These are phyloP conservation scores for Coniochaeta ligniaria DNA, from an alignment of 2,329 filamentous ascomycete species.

Conservation along the genomic window DNA sequence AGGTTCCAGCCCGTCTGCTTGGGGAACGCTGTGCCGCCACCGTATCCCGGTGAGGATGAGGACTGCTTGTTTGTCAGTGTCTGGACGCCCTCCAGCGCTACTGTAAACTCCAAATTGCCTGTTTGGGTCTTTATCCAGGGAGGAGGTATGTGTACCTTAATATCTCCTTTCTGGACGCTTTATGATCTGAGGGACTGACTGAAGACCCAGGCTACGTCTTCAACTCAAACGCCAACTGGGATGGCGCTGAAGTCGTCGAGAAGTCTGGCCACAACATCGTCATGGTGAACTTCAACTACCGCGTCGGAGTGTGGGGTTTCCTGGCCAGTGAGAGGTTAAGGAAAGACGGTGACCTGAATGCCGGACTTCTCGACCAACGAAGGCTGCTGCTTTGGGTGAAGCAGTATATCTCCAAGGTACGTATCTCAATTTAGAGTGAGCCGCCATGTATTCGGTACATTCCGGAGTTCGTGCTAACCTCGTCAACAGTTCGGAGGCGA, in stretches of 20 bases:
- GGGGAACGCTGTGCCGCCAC: slow-evolving; percentile 24
- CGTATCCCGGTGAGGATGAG: slow-evolving; percentile 18
- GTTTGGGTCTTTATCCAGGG: slow-evolving; percentile 48
- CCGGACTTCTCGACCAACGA: slow-evolving; percentile 56
- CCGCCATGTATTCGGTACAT: no score
- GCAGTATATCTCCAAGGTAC: slow-evolving; percentile 44
- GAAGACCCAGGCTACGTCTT: slow-evolving; percentile 29
- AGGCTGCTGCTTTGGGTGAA: slow-evolving; percentile 55
- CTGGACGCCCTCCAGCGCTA: slow-evolving; percentile 32
- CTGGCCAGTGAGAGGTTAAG: slow-evolving; percentile 49
- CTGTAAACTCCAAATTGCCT: slow-evolving; percentile 33
- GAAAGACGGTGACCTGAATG: slow-evolving; percentile 51
- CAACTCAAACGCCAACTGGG: slow-evolving; percentile 44
- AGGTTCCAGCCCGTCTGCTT: slow-evolving; percentile 40
- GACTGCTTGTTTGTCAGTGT: slow-evolving; percentile 39
- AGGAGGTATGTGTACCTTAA: slow-evolving; percentile 25
- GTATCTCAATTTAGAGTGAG: not conserved
- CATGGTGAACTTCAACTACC: slow-evolving; percentile 56
- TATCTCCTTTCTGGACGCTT: not conserved
- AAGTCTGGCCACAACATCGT: slow-evolving; percentile 39
- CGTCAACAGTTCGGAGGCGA: slow-evolving; percentile 46
- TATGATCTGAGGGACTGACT: not conserved
- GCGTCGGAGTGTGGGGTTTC: slow-evolving; percentile 57
- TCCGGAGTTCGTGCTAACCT: not conserved
- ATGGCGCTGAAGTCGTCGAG: slow-evolving; percentile 38